These are phyloP conservation scores for Coleophoma cylindrospora DNA, from an alignment of 2,329 filamentous ascomycete species.

Conservation along the genomic window DNA sequence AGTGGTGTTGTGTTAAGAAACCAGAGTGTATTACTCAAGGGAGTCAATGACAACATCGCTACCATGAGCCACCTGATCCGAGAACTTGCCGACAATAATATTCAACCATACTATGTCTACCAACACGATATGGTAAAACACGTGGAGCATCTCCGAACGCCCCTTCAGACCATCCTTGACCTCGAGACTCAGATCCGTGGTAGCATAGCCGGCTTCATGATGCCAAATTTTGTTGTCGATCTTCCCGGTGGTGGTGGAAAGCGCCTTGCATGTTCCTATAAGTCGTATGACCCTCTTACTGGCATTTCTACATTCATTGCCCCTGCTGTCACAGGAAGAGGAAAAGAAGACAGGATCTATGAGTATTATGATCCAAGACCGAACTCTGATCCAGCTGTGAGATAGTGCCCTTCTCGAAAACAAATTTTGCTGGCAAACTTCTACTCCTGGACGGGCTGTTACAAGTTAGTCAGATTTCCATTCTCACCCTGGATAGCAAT, in stretches of 20 bases:
- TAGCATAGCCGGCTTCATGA: slow-evolving; percentile 57
- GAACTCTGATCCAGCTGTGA: too few relatives aligned
- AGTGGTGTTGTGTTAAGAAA: slow-evolving; percentile 52
- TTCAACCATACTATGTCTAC: slow-evolving; percentile 62
- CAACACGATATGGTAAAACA: slow-evolving; percentile 58
- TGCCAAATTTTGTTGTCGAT: slow-evolving; percentile 58
- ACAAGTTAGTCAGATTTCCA: too few relatives aligned
- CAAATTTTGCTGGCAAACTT: too few relatives aligned
- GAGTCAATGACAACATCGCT: slow-evolving; percentile 49
- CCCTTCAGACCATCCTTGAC: slow-evolving; percentile 51
- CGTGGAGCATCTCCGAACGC: slow-evolving; percentile 58
- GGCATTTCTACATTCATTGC: slow-evolving; percentile 52
- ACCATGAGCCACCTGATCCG: slow-evolving; percentile 51
- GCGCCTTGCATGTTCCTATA: slow-evolving; percentile 47
- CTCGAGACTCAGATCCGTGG: slow-evolving; percentile 54
- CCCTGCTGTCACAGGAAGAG: slow-evolving; percentile 43
- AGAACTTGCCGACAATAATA: slow-evolving; percentile 47
- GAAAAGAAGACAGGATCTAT: slow-evolving; percentile 44
- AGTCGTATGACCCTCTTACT: slow-evolving; percentile 46
- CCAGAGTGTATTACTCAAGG: slow-evolving; percentile 53
- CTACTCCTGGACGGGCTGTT: too few relatives aligned
- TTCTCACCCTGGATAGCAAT: too few relatives aligned
- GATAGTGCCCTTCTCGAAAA: too few relatives aligned
- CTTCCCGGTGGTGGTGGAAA: slow-evolving; percentile 61
- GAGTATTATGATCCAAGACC: slow-evolving; percentile 49